phyloP scores from a whole-genome alignment of 1,284 basidiomycete genomes.

The Neolentinus lepideus region DNA sequence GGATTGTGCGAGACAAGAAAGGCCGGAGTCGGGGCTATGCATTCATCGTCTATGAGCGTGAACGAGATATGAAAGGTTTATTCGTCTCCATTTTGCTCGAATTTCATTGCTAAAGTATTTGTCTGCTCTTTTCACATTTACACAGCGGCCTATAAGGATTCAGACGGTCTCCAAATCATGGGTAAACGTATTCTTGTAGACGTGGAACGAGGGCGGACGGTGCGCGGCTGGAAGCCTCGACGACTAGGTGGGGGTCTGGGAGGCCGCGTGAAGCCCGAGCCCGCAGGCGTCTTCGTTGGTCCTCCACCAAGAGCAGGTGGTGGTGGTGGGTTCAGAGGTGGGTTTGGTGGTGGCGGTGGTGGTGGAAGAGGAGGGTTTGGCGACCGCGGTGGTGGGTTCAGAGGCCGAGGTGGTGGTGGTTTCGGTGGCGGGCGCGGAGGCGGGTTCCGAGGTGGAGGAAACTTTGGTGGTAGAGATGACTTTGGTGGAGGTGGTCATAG shows the following conservation, averaged over 20 bases:
- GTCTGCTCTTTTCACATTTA: slow-evolving; percentile 13
- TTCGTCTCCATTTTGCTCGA: slow-evolving; percentile 10
- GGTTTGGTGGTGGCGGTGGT: slow-evolving; percentile 38
- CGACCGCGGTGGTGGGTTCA: slow-evolving; percentile 26
- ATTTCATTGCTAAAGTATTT: slow-evolving; percentile 13
- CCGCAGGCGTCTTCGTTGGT: slow-evolving; percentile 21
- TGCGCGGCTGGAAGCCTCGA: slow-evolving; percentile 97
- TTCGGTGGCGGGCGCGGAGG: slow-evolving; percentile 26
- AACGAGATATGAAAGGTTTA: slow-evolving; percentile 97
- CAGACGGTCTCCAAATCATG: slow-evolving; percentile 95
- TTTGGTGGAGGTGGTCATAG: slow-evolving; percentile 19
- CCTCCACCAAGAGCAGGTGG: slow-evolving; percentile 23
- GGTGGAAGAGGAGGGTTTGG: slow-evolving; percentile 31
- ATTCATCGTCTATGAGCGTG: slow-evolving; percentile 96
- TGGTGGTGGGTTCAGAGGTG: slow-evolving; percentile 27
- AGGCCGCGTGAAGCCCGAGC: slow-evolving; percentile 84
- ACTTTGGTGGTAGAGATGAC: slow-evolving; percentile 23
- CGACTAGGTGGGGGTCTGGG: slow-evolving; percentile 94
- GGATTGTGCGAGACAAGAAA: slow-evolving; percentile 87
- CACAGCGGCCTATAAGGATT: slow-evolving; percentile 96
- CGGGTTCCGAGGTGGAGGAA: slow-evolving; percentile 25
- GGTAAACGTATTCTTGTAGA: slow-evolving; percentile 95
- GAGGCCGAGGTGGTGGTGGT: slow-evolving; percentile 26
- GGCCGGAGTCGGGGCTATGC: slow-evolving; percentile 89
- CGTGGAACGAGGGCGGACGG: slow-evolving; percentile 96